A percentile compares a stretch with the other conserved stretches of the same genome.
phyloP scores from a whole-genome alignment of 176 grass and related monocot species.

The Avena insularis region DNA sequence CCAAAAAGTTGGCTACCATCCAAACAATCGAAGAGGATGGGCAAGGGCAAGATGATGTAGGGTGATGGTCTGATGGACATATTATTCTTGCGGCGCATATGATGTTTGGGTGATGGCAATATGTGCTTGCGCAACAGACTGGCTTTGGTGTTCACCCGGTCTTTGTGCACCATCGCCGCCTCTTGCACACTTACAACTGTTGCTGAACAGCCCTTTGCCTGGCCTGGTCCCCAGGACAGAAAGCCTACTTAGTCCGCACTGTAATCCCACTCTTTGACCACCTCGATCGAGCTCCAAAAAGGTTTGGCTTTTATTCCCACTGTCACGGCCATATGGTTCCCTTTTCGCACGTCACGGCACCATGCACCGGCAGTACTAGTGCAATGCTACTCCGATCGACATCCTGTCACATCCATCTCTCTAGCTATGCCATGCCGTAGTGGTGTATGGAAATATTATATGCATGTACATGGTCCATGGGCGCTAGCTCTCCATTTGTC shows the following conservation, averaged over 20 bases:
- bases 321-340: constrained; percentile 2
- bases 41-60: not conserved
- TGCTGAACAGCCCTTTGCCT: not conserved
- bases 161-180: not conserved
- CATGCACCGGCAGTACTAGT: constrained; percentile 9
- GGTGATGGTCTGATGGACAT: no score
- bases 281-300: not conserved
- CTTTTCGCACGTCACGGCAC: not conserved
- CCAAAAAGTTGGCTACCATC: not conserved
- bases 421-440: not conserved
- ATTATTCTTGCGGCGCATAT: no score
- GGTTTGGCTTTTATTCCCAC: not conserved
- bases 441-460: not conserved
- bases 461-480: constrained; percentile 10
- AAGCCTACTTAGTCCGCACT: not conserved
- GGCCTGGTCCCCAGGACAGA: not conserved
- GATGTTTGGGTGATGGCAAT: not conserved
- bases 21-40: not conserved
- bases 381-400: constrained; percentile 22
- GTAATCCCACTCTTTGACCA: constrained; percentile 33
- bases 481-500: not conserved
- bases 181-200: not conserved
- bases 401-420: not conserved
- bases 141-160: not conserved
- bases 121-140: not conserved